A percentile compares a stretch with the other conserved stretches of the same genome.
These are phyloP conservation scores for Lepidium sativum DNA, from an alignment of 345 rosid species.

Conservation along the genomic window DNA sequence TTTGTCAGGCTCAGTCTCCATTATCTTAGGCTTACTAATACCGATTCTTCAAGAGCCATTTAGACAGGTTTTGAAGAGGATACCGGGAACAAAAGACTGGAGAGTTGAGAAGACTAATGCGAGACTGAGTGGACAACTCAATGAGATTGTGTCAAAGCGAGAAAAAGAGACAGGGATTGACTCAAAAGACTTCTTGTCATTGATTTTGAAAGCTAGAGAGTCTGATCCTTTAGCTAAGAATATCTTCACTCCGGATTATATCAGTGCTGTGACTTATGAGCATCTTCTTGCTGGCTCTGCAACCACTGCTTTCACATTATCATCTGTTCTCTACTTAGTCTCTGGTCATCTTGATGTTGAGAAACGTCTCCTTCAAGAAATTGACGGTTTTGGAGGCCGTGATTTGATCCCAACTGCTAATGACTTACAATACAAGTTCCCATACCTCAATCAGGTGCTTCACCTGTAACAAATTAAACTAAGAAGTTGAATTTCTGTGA, in stretches of 20 bases:
- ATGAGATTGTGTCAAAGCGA: constrained; percentile 65
- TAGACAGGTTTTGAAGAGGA: constrained; percentile 72
- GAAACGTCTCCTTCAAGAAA: constrained; percentile 57
- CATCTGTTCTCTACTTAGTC: constrained; percentile 60
- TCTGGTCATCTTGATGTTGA: constrained; percentile 69
- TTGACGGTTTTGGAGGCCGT: constrained; percentile 55
- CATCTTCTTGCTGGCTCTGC: constrained; percentile 93
- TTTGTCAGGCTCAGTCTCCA: constrained; percentile 68
- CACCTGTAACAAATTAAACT: not conserved
- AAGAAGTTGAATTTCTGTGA: not conserved
- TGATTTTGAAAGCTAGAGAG: constrained; percentile 60
- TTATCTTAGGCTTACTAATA: constrained; percentile 60
- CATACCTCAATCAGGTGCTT: constrained; percentile 68
- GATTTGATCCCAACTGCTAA: constrained; percentile 49
- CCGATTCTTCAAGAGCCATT: constrained; percentile 82
- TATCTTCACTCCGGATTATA: constrained; percentile 55
- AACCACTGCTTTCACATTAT: constrained; percentile 75
- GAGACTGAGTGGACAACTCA: constrained; percentile 46
- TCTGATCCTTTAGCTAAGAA: constrained; percentile 39
- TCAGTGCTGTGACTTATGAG: constrained; percentile 84
- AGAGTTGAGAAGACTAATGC: constrained; percentile 54
- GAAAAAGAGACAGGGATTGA: constrained; percentile 39
- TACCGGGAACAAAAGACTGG: constrained; percentile 87
- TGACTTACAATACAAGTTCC: constrained; percentile 65
- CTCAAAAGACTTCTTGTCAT: constrained; percentile 72